Evolutionary conservation across 2,329 filamentous ascomycete genomes (phyloP).

Genomic region (Ambrosiella xylebori): DNA sequence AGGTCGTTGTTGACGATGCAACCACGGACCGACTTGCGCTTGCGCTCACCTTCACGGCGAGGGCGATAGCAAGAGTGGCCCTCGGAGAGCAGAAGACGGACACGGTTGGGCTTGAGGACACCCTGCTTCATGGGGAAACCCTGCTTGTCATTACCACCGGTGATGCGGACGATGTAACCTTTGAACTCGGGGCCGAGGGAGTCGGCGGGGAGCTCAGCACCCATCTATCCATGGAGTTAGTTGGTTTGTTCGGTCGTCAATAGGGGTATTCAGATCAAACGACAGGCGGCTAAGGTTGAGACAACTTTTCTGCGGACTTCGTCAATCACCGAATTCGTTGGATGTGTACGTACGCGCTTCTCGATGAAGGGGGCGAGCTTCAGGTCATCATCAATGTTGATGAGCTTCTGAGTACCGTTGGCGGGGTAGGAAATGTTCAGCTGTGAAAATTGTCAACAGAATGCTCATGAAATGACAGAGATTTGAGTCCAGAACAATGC

Average conservation of each 20-base stretch:
- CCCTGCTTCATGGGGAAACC: constrained; percentile 99
- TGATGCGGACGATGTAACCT: constrained; percentile 99
- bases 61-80: constrained; percentile 99
- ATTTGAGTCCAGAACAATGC: neutral
- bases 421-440: constrained; percentile 72
- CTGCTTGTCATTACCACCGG: constrained; percentile 99
- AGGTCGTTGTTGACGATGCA: constrained; percentile 97
- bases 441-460: constrained; percentile 18
- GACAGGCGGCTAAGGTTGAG: constrained; percentile 19
- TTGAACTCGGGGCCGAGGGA: constrained; percentile 98
- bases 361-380: constrained; percentile 99
- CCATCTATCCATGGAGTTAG: constrained; percentile 40
- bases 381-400: constrained; percentile 98
- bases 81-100: constrained; percentile 84
- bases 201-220: constrained; percentile 82
- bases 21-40: constrained; percentile 97
- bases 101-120: constrained; percentile 97
- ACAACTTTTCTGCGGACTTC: neutral
- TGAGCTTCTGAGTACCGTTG: constrained; percentile 99
- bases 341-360: constrained; percentile 56
- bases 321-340: neutral
- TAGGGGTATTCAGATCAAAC: constrained; percentile 13
- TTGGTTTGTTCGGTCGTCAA: neutral
- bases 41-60: constrained; percentile 94
- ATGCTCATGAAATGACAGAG: constrained; percentile 18